Evolutionary conservation across 1,284 basidiomycete species (phyloP).

Genomic region (Phenoliferia sp.): DNA sequence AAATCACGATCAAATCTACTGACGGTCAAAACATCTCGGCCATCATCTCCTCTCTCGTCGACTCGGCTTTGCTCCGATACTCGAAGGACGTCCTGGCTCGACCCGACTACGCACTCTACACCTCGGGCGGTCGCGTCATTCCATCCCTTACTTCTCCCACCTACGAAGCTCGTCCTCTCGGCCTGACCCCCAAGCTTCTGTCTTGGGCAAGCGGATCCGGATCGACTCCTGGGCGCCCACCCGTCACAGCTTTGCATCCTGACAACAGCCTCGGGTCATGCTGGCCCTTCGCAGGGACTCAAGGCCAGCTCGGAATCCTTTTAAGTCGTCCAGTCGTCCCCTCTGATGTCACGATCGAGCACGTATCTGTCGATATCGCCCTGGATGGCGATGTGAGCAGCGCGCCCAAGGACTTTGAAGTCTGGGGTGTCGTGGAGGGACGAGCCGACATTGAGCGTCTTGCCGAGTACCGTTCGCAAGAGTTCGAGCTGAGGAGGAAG

Average conservation of each 20-base stretch:
- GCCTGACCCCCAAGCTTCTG: conserved; percentile 17
- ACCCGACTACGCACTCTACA: conserved; percentile 79
- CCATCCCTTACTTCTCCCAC: conserved; percentile 75
- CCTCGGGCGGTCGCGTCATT: conserved; percentile 72
- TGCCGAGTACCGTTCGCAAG: conserved; percentile 33
- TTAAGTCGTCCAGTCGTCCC: conserved; percentile 66
- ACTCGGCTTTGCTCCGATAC: conserved; percentile 53
- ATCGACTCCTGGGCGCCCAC: conserved; percentile 63
- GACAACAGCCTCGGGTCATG: conserved; percentile 77
- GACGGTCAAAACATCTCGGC: conserved; percentile 26
- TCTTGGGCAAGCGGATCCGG: conserved; percentile 25
- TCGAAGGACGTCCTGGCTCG: conserved; percentile 74
- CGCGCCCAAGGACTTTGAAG: conserved; percentile 79
- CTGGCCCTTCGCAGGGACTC: conserved; percentile 79
- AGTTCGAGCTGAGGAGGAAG: conserved; percentile 17
- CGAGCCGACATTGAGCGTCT: conserved; percentile 62
- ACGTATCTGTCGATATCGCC: conserved; percentile 71
- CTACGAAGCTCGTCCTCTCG: conserved; percentile 56
- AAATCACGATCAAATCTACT: conserved; percentile 13
- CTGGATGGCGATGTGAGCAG: conserved; percentile 60
- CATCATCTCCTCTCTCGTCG: conserved; percentile 27
- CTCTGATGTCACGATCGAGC: conserved; percentile 79
- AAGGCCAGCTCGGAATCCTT: conserved; percentile 74
- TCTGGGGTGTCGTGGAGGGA: conserved; percentile 81
- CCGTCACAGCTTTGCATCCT: conserved; percentile 77